Conservation (phyloP, 768 basidiomycete species). For the Calvatia gigantea region DNA sequence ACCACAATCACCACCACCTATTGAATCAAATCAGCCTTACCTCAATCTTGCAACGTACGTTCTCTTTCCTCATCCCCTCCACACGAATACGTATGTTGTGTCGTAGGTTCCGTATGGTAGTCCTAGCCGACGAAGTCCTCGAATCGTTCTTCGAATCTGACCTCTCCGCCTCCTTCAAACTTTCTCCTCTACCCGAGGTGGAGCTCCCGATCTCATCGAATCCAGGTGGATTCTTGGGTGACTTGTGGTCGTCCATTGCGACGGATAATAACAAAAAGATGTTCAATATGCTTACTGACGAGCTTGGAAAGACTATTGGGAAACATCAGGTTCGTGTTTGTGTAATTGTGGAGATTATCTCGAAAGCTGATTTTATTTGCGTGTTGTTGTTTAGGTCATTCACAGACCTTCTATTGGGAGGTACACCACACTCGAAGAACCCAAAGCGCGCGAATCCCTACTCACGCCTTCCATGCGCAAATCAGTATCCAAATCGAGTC, state of each 20-base stretch:
- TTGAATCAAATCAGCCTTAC: constrained; percentile 83
- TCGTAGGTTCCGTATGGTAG: constrained; percentile 93
- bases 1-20: constrained; percentile 38
- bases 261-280: constrained; percentile 92
- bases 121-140: constrained; percentile 92
- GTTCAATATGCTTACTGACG: constrained; percentile 90
- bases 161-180: constrained; percentile 81
- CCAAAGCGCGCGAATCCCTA: constrained; percentile 83
- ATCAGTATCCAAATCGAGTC: constrained; percentile 52
- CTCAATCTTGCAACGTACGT: constrained; percentile 85
- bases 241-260: constrained; percentile 86
- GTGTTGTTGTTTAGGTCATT: constrained; percentile 42
- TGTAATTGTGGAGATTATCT: no score
- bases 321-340: constrained; percentile 68
- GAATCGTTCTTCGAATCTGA: constrained; percentile 97
- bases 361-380: neutral
- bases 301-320: constrained; percentile 91
- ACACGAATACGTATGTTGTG: neutral
- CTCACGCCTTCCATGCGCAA: constrained; percentile 68
- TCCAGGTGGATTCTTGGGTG: constrained; percentile 67
- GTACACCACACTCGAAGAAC: constrained; percentile 79
- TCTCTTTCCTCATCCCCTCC: neutral
- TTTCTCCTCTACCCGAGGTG: constrained; percentile 66
- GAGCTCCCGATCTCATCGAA: constrained; percentile 49
- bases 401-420: constrained; percentile 85